A percentile compares a stretch with the other conserved stretches of the same genome.
Evolutionary conservation across 192 early-diverging fungal genomes (phyloP).

Genomic region (Podila minutissima): DNA sequence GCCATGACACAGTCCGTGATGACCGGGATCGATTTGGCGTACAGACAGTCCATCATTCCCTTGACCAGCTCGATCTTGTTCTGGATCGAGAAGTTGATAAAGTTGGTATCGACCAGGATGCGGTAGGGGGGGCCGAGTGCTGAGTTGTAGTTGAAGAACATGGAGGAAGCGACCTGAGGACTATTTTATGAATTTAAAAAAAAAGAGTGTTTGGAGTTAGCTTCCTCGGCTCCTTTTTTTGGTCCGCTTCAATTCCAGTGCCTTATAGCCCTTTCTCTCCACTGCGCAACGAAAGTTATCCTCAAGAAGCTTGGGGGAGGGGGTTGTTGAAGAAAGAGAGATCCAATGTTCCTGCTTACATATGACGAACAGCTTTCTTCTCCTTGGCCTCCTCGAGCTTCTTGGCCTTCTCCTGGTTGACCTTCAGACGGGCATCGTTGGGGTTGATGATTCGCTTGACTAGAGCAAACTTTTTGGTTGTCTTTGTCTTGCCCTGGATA

Average conservation of each 20-base stretch:
- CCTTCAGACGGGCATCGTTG: constrained; percentile 90
- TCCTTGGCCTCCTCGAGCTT: constrained; percentile 76
- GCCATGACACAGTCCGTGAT: constrained; percentile 99
- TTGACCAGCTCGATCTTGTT: constrained; percentile 98
- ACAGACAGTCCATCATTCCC: constrained; percentile 99
- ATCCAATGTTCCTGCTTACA: constrained; percentile 60
- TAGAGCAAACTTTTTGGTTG: constrained; percentile 92
- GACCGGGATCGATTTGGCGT: constrained; percentile 96
- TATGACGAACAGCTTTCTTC: constrained; percentile 74
- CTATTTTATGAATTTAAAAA: constrained; percentile 46
- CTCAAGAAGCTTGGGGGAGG: too few species aligned
- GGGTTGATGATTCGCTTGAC: constrained; percentile 94
- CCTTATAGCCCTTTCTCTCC: neutral
- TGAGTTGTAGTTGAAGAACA: constrained; percentile 98
- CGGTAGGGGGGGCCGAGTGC: constrained; percentile 97
- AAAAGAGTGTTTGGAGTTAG: neutral
- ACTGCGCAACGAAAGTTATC: neutral
- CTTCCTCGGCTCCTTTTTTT: neutral
- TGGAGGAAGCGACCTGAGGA: constrained; percentile 87
- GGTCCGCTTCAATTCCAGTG: neutral
- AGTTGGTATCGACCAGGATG: constrained; percentile 97
- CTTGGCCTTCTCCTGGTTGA: constrained; percentile 73
- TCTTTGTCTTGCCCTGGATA: constrained; percentile 86
- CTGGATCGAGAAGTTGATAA: constrained; percentile 99
- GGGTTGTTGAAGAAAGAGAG: too few species aligned